A percentile compares a stretch with the other conserved stretches of the same genome.
phyloP scores from a whole-genome alignment of 768 basidiomycete genomes.

The Panaeolus papilionaceus region DNA sequence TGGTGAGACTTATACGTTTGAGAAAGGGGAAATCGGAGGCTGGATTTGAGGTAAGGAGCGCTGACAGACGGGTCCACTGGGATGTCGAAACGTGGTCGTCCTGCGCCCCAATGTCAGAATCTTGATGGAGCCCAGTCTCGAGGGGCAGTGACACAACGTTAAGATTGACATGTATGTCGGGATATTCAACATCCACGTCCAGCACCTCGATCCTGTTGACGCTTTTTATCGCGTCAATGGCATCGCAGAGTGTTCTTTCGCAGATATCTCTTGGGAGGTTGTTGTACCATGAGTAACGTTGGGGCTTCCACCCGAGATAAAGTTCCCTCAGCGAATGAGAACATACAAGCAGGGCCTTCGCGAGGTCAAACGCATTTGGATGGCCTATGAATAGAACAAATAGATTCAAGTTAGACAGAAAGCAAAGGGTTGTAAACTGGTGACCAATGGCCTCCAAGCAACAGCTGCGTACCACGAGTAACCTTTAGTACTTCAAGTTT shows the following conservation, averaged over 20 bases:
- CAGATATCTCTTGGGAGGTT: not conserved
- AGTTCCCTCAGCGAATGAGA: not conserved
- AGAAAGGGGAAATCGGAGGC: not conserved
- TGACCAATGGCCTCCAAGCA: too few species aligned
- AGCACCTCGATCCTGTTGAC: not conserved
- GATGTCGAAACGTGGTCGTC: not conserved
- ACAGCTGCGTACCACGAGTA: not conserved
- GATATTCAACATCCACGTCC: not conserved
- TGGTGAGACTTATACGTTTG: not conserved
- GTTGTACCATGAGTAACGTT: too few species aligned
- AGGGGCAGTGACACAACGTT: too few species aligned
- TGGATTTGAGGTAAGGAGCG: not conserved
- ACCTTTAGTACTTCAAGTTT: not conserved
- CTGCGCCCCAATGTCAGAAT: too few species aligned
- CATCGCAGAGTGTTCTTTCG: not conserved
- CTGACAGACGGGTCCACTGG: not conserved
- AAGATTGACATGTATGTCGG: not conserved
- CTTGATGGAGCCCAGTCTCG: too few species aligned
- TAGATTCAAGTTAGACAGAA: too few species aligned
- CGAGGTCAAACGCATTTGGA: not conserved
- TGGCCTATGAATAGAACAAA: not conserved
- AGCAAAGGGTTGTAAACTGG: too few species aligned
- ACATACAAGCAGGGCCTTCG: not conserved
- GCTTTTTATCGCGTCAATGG: not conserved
- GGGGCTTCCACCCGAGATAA: not conserved